Evolutionary conservation across 495 filamentous ascomycete genomes (phyloP).

Genomic region (Lophiotrema nucula): DNA sequence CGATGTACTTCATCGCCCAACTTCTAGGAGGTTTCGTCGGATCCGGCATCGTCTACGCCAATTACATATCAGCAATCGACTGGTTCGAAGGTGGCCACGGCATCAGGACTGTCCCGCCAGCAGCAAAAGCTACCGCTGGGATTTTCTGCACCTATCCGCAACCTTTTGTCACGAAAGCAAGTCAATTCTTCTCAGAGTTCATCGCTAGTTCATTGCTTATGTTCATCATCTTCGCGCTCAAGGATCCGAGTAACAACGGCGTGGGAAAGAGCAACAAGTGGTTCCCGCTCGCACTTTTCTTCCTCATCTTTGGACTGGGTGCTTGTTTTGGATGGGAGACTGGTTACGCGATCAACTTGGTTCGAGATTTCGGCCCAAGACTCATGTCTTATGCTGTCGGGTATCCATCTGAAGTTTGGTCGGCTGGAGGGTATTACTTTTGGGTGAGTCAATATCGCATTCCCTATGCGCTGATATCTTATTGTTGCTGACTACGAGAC

Average conservation of each 20-base stretch:
- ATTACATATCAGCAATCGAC: conserved; percentile 50
- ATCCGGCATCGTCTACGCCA: conserved; percentile 39
- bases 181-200: conserved; percentile 65
- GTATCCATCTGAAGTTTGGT: conserved; percentile 64
- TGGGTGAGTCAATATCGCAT: conserved; percentile 45
- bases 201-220: conserved; percentile 60
- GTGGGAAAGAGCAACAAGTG: conserved; percentile 42
- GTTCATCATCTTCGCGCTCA: conserved; percentile 67
- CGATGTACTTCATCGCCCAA: conserved; percentile 40
- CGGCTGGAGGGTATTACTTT: conserved; percentile 61
- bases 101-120: conserved; percentile 58
- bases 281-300: conserved; percentile 59
- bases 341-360: conserved; percentile 67
- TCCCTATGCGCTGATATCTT: not conserved
- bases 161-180: conserved; percentile 57
- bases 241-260: conserved; percentile 51
- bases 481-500: not conserved
- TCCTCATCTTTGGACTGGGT: conserved; percentile 66
- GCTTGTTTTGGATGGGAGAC: conserved; percentile 71
- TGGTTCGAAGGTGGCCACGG: conserved; percentile 53
- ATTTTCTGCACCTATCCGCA: conserved; percentile 68
- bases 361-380: conserved; percentile 66
- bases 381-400: conserved; percentile 61
- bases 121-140: conserved; percentile 56
- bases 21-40: conserved; percentile 40